Percentiles rank a stretch among this genome's conserved stretches.
Evolutionary conservation across 2,329 filamentous ascomycete genomes (phyloP).

Genomic region (Periconia digitata): DNA sequence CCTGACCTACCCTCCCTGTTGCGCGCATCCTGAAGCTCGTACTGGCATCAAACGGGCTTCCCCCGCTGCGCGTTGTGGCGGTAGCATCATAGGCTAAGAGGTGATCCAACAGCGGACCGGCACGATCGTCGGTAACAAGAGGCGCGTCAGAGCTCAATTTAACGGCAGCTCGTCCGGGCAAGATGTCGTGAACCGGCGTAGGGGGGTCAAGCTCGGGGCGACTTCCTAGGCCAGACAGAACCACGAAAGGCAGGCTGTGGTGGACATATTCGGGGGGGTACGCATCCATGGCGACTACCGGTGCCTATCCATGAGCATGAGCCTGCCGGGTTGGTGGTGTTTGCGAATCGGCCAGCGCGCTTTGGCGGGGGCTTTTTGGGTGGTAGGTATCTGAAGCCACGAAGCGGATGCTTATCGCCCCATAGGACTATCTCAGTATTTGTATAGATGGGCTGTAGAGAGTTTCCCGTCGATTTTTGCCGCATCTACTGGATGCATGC

Average conservation of each 20-base stretch:
- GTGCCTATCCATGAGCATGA: constrained; percentile 27
- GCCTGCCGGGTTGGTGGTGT: neutral
- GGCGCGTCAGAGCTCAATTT: constrained; percentile 72
- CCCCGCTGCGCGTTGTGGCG: constrained; percentile 67
- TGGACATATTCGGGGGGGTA: constrained; percentile 78
- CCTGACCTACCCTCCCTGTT: constrained; percentile 76
- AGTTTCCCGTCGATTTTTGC: no score
- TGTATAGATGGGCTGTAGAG: no score
- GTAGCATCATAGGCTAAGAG: constrained; percentile 68
- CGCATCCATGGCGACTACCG: constrained; percentile 65
- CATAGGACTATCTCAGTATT: no score
- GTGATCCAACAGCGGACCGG: constrained; percentile 64
- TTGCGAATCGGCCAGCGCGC: neutral
- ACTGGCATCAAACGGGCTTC: constrained; percentile 47
- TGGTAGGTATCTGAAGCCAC: no score
- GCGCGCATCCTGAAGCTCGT: constrained; percentile 69
- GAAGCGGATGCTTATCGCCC: no score
- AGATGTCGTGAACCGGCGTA: constrained; percentile 47
- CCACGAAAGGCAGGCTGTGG: constrained; percentile 82
- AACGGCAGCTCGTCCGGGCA: constrained; percentile 53
- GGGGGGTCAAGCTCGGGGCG: constrained; percentile 38
- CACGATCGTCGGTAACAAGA: constrained; percentile 64
- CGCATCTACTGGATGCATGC: no score
- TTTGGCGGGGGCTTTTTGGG: neutral
- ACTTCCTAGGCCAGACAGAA: constrained; percentile 72